Conservation (phyloP, 495 filamentous ascomycete genomes). For the Daldinia loculata region DNA sequence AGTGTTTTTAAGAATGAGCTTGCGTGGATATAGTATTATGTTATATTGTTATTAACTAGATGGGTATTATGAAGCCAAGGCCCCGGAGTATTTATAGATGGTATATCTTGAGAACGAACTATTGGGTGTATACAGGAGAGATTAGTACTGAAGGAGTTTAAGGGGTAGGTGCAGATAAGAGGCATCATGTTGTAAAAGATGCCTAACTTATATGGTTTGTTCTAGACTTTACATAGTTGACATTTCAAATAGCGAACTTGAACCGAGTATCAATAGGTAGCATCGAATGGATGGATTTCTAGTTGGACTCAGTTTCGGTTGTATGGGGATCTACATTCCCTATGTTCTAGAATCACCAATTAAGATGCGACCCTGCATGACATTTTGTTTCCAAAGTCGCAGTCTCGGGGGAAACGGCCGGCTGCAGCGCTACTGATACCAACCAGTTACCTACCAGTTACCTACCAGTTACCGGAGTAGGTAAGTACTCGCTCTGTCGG, state of each 20-base stretch:
- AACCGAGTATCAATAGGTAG: slow-evolving; percentile 12
- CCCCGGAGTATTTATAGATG: neutral
- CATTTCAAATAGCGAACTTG: too few species aligned
- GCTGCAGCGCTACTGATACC: slow-evolving; percentile 3
- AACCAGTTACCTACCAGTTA: neutral
- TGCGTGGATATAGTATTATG: neutral
- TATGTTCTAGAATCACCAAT: slow-evolving; percentile 33
- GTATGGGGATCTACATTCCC: slow-evolving; percentile 15
- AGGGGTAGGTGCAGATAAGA: neutral
- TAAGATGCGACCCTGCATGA: slow-evolving; percentile 39
- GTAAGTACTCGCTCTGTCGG: slow-evolving; percentile 23
- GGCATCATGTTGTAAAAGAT: neutral
- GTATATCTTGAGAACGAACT: neutral
- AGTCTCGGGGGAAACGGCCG: slow-evolving; percentile 28
- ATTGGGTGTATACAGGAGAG: neutral
- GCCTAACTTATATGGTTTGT: neutral
- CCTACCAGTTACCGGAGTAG: slow-evolving; percentile 16
- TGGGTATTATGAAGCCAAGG: neutral
- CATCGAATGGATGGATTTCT: slow-evolving; percentile 14
- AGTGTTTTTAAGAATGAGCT: neutral
- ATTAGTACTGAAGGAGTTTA: neutral
- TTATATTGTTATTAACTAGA: neutral
- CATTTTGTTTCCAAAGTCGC: slow-evolving; percentile 23
- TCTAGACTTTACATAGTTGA: neutral
- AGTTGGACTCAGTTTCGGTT: slow-evolving; percentile 17